These are phyloP conservation scores for Podospora tetraspora DNA, from an alignment of 495 filamentous ascomycete species.

Conservation along the genomic window DNA sequence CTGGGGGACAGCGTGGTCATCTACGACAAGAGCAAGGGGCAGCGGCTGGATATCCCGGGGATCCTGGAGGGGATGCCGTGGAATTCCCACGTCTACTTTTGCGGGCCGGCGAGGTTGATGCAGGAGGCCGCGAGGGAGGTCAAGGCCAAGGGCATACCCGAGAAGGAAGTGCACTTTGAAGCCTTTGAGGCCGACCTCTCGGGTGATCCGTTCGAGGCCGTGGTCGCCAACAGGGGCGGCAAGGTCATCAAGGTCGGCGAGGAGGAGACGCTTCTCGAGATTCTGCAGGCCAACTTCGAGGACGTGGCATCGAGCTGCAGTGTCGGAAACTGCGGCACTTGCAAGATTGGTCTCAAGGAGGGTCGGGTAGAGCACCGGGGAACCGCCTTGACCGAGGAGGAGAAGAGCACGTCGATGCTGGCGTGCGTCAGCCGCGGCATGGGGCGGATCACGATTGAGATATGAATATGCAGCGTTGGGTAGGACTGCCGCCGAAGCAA, in stretches of 20 bases:
- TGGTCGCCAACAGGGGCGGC: conserved; percentile 33
- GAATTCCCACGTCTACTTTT: conserved; percentile 51
- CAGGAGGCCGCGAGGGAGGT: conserved; percentile 37
- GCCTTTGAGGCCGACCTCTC: conserved; percentile 46
- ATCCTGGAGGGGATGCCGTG: conserved; percentile 37
- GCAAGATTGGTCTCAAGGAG: conserved; percentile 41
- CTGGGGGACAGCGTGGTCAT: conserved; percentile 34
- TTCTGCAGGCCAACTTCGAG: conserved; percentile 35
- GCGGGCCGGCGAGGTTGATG: conserved; percentile 49
- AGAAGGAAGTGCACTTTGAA: conserved; percentile 51
- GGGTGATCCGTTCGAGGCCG: conserved; percentile 53
- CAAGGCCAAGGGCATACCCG: conserved; percentile 32
- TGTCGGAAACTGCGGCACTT: conserved; percentile 58
- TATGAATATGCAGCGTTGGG: conserved; percentile 23
- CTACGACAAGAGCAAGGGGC: conserved; percentile 44
- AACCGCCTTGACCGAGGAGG: conserved; percentile 41
- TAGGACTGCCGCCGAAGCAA: not conserved
- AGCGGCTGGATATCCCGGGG: conserved; percentile 41
- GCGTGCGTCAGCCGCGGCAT: conserved; percentile 46
- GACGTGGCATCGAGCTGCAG: conserved; percentile 49
- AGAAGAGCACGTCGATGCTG: conserved; percentile 40
- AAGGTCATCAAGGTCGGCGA: conserved; percentile 32
- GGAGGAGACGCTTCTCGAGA: conserved; percentile 44
- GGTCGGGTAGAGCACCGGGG: conserved; percentile 53
- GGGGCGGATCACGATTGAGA: conserved; percentile 42